Base-by-base conservation (phyloP, 177 flowering plant genomes). In the Vitis hybrid region DNA sequence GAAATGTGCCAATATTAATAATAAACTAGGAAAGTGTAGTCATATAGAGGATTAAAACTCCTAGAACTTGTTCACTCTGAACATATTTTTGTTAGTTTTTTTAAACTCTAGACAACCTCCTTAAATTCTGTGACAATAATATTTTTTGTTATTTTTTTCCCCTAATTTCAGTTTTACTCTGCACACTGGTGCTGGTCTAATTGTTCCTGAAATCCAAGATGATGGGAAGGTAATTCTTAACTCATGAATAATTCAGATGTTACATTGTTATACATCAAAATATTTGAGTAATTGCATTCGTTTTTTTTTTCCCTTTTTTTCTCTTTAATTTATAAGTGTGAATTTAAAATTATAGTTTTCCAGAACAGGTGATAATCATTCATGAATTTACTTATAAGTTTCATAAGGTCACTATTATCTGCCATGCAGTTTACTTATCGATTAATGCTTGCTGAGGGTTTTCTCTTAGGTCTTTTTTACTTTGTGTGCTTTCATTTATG, bases 141-240 rank as follows among this genome's bases (percentile, higher is more conserved):
- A 51, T 66, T 51, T 14, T 12, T 19, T 26, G 5, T 40, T 18
- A 17, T 34, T 48, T 23, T 19, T 14, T 15, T 63, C 17, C 62
- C 23, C 5, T 68, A 52, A 45, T 56, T 71, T 80, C 89, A 94
- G 99, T 79, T 96, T 92, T 73, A 93, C 88, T 2, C 66, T 96
- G 23, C 95, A 94, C 69, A 96, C 99, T 72, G 97, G 98, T 74
- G 99, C 98, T 66, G 99, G 99, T 70, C 76, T 96, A n/a, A 96
- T 96, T 80, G 85, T 96, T 72, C 98, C 97, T 61, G 93, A 91
- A 80, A 82, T 96, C 57, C 90, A 85, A 83, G 91, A 91, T 55
- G 91, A 94, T 82, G 97, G 95, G 61, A 73, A 85, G 95, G 99
- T 92, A 78, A 11, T 65, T 49, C 51, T 56, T 6, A 52, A 13